Base-by-base conservation (phyloP, 805 yeast genomes). In the Pichia manshurica region DNA sequence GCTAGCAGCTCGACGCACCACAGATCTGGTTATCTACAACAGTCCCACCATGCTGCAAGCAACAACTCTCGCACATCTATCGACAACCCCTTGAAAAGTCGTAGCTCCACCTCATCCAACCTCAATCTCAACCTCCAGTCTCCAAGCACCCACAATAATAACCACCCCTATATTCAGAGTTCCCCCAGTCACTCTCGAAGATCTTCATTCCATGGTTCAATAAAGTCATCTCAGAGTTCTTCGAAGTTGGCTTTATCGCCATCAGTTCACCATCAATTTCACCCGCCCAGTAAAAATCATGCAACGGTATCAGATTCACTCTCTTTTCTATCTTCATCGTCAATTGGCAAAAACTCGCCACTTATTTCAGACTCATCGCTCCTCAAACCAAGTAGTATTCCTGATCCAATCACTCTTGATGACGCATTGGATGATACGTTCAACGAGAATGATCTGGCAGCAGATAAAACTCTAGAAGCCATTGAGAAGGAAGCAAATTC, bases 1-100 rank as follows among this genome's bases (percentile, higher is more conserved):
- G n/a, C n/a, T n/a, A n/a, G n/a, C n/a, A n/a, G n/a, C n/a, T n/a
- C 42, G 33, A 25, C 29, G 29, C 44, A 36, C 15, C 28, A 20
- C 17, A n/a, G 6, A 15, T 13, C 20, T 12, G 37, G 29, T n/a
- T 22, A 25, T 5, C 16, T 10, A 21, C 35, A 37, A 10, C 39
- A 3, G 12, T 16, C 17, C 39, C 3, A 22, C 39, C 13, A 23
- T 25, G 31, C 9, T 41, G 10, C 20, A 39, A 16, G n/a, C 41
- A 34, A 7, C 36, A 36, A 16, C 42, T 16, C 23, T 9, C 34
- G 21, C 6, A 10, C n/a, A 4, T 10, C 22, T 12, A 35, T 35
- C 20, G 20, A n/a, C 17, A 34, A 4, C 20, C 39, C 13, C 21
- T 6, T 15, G 25, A 35, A 5, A 35, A 15, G 3, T 19, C 17